These are phyloP conservation scores for Globisporangium paroecandrum DNA, from an alignment of 352 stramenopile genomes.

Conservation along the genomic window DNA sequence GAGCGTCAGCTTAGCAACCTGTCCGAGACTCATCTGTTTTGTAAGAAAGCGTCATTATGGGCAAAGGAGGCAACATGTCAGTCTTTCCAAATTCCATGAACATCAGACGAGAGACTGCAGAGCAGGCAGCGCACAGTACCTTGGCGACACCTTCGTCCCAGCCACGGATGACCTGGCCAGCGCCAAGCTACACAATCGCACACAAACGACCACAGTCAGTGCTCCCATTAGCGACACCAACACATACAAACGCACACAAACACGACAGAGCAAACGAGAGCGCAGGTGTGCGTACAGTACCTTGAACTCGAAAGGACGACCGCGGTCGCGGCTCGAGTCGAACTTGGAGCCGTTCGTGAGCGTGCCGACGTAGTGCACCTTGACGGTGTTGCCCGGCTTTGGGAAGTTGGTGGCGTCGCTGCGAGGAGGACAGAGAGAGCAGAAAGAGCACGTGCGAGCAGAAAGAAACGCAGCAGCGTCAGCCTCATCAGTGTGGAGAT, in stretches of 20 bases:
- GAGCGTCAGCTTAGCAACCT: slow-evolving; percentile 91
- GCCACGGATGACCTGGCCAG: slow-evolving; percentile 74
- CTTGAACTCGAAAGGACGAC: slow-evolving; percentile 75
- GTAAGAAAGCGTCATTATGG: not conserved
- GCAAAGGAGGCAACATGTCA: not conserved
- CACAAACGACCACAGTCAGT: not conserved
- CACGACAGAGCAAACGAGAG: not conserved
- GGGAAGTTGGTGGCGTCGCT: slow-evolving; percentile 81
- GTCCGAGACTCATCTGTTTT: slow-evolving; percentile 85
- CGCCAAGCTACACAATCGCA: slow-evolving; percentile 43
- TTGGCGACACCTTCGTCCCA: slow-evolving; percentile 71
- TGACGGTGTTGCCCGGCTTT: slow-evolving; percentile 60
- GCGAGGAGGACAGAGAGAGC: not conserved
- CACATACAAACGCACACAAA: not conserved
- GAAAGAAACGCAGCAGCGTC: not conserved
- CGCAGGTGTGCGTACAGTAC: slow-evolving; percentile 10
- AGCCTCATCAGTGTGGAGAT: not conserved
- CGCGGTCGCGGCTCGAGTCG: slow-evolving; percentile 77
- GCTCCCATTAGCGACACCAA: not conserved
- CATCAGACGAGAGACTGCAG: no score
- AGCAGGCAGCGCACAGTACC: slow-evolving; percentile 6
- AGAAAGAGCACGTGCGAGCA: not conserved
- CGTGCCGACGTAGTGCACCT: slow-evolving; percentile 78
- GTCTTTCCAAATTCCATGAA: no score
- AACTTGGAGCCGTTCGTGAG: slow-evolving; percentile 78